Conservation (phyloP, 495 filamentous ascomycete species). For the Extremus antarcticus region DNA sequence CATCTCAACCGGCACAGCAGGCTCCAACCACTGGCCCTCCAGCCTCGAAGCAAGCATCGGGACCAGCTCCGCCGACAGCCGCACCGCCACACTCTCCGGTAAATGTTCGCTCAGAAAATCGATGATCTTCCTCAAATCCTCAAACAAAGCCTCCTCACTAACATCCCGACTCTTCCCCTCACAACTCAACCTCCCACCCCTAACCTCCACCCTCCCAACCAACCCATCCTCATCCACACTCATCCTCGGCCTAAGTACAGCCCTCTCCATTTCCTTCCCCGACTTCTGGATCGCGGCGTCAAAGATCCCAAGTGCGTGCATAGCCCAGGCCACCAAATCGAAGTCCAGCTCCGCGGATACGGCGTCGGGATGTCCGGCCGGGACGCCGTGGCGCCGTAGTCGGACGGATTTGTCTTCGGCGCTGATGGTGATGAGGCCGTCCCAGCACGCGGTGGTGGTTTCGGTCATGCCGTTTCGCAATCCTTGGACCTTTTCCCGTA, state of each 20-base stretch:
- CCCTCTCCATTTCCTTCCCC: slow-evolving; percentile 13
- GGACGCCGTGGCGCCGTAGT: slow-evolving; percentile 9
- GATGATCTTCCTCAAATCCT: slow-evolving; percentile 51
- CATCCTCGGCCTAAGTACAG: slow-evolving; percentile 11
- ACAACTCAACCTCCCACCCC: slow-evolving; percentile 22
- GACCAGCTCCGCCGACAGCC: slow-evolving; percentile 57
- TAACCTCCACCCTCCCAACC: slow-evolving; percentile 19
- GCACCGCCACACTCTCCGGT: slow-evolving; percentile 48
- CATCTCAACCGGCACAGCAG: slow-evolving; percentile 61
- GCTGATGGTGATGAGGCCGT: slow-evolving; percentile 27
- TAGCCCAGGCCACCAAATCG: neutral
- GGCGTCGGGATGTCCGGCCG: neutral
- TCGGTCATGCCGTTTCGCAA: slow-evolving; percentile 26
- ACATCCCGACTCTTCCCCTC: slow-evolving; percentile 28
- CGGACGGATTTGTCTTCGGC: slow-evolving; percentile 14
- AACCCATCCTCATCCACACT: slow-evolving; percentile 2
- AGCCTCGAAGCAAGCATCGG: slow-evolving; percentile 53
- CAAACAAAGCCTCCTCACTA: slow-evolving; percentile 14
- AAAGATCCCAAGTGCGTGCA: slow-evolving; percentile 4
- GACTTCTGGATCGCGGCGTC: slow-evolving; percentile 19
- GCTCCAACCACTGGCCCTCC: slow-evolving; percentile 61
- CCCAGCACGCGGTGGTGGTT: slow-evolving; percentile 30
- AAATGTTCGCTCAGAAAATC: slow-evolving; percentile 54
- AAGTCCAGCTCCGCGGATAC: neutral
- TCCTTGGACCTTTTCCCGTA: slow-evolving; percentile 23